A percentile compares a stretch with the other conserved stretches of the same genome.
Conservation (phyloP, 169 alveolate genomes). For the Babesia sp. region DNA sequence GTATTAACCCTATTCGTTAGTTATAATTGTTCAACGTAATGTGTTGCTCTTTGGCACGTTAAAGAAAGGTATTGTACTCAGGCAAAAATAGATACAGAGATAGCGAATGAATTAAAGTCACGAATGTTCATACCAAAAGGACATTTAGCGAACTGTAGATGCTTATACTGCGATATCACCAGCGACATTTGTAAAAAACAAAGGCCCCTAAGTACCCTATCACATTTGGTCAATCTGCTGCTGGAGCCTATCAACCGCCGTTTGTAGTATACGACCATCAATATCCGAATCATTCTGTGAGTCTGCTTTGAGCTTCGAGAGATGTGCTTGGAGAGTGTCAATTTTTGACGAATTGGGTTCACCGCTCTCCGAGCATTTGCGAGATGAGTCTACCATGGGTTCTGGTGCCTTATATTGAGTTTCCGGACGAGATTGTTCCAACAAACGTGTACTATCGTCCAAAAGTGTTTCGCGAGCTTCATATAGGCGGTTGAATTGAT, state of each 20-base stretch:
- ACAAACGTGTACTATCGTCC: slow-evolving; percentile 57
- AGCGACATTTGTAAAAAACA: too few relatives aligned
- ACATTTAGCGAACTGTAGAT: too few relatives aligned
- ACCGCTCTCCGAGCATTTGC: neutral
- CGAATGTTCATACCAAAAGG: too few relatives aligned
- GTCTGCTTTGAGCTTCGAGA: slow-evolving; percentile 6
- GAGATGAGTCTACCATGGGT: slow-evolving; percentile 6
- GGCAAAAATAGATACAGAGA: too few relatives aligned
- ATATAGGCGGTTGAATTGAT: slow-evolving; percentile 72
- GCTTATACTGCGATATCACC: too few relatives aligned
- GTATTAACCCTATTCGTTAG: too few relatives aligned
- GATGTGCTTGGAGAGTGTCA: neutral
- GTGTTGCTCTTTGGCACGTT: too few relatives aligned
- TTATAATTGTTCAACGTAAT: too few relatives aligned
- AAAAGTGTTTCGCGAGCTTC: slow-evolving; percentile 72
- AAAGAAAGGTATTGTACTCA: too few relatives aligned
- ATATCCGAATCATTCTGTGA: neutral
- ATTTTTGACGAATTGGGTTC: neutral
- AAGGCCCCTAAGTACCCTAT: too few relatives aligned
- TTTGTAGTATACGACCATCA: slow-evolving; percentile 13
- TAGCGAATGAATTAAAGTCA: too few relatives aligned
- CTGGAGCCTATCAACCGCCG: slow-evolving; percentile 24
- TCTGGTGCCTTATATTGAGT: slow-evolving; percentile 71
- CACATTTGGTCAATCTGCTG: slow-evolving; percentile 31
- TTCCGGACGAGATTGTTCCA: slow-evolving; percentile 68